Percentiles rank a stretch among this genome's conserved stretches.
phyloP scores from a whole-genome alignment of 1,139 yeast genomes.

The Hemisphaericaspora lyxosophila region DNA sequence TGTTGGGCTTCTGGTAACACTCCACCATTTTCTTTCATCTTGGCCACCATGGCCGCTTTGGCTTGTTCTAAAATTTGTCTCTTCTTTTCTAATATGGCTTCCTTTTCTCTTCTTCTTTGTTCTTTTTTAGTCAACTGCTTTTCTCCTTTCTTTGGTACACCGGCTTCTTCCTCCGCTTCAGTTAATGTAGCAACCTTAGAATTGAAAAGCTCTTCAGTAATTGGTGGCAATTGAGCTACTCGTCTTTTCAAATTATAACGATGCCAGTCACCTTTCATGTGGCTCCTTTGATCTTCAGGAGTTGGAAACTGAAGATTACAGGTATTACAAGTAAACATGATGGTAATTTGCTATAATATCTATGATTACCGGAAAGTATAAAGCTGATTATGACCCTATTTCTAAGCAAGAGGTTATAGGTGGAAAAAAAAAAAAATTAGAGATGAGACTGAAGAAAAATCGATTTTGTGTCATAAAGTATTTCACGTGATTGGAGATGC shows the following conservation, averaged over 20 bases:
- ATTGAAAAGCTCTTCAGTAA: conserved; percentile 49
- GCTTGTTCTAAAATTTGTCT: conserved; percentile 61
- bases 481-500: not conserved
- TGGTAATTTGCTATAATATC: conserved; percentile 5
- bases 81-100: conserved; percentile 62
- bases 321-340: conserved; percentile 44
- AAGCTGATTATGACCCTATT: too few relatives aligned
- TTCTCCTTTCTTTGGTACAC: conserved; percentile 18
- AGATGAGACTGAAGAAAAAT: conserved; percentile 5
- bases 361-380: too few relatives aligned
- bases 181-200: conserved; percentile 42
- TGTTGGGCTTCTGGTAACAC: conserved; percentile 14
- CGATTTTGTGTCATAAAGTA: not conserved
- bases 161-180: conserved; percentile 19
- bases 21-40: conserved; percentile 26
- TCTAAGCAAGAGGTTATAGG: too few relatives aligned
- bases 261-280: conserved; percentile 76
- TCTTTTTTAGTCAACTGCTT: conserved; percentile 59
- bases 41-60: conserved; percentile 50
- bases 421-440: conserved; percentile 1
- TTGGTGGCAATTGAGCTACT: conserved; percentile 58
- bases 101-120: conserved; percentile 61
- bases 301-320: conserved; percentile 42
- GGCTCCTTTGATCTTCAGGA: conserved; percentile 43
- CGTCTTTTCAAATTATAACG: conserved; percentile 61